Conservation (phyloP, 129 eudicot species). For the Heracleum sosnowskyi region DNA sequence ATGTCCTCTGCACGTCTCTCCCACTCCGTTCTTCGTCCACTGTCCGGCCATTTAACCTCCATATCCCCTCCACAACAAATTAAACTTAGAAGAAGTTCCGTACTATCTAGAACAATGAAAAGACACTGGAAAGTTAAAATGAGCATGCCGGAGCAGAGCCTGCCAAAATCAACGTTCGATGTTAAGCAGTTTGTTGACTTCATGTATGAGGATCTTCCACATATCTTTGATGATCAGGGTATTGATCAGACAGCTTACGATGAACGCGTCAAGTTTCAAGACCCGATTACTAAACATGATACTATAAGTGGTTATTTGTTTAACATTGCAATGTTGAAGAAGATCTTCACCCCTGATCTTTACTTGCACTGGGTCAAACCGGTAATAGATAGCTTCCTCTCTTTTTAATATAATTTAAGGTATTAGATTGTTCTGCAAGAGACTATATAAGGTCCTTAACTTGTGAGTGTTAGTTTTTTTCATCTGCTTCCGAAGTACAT, state of each 20-base stretch:
- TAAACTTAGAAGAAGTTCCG: conserved; percentile 11
- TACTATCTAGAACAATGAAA: conserved; percentile 3
- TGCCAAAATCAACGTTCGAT: conserved; percentile 33
- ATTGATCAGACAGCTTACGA: conserved; percentile 82
- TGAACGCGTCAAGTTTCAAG: conserved; percentile 70
- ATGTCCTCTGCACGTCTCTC: conserved; percentile 51
- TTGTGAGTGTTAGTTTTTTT: too few relatives aligned
- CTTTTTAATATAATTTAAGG: too few relatives aligned
- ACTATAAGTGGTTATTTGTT: conserved; percentile 65
- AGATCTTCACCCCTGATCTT: conserved; percentile 61
- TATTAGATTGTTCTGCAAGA: too few relatives aligned
- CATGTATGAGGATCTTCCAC: conserved; percentile 73
- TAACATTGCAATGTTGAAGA: conserved; percentile 72
- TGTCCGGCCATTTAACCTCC: conserved; percentile 9
- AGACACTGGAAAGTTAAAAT: conserved; percentile 17
- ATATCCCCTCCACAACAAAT: conserved; percentile 16
- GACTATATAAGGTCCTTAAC: too few relatives aligned
- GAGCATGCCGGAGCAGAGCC: conserved; percentile 41
- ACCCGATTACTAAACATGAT: conserved; percentile 86
- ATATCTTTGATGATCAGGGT: conserved; percentile 86
- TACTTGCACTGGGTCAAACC: conserved; percentile 81
- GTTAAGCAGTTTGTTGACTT: conserved; percentile 45
- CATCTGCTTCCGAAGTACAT: too few relatives aligned
- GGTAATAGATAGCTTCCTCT: conserved; percentile 22
- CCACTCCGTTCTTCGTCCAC: too few relatives aligned